Percentiles rank a stretch among this genome's conserved stretches.
phyloP scores from a whole-genome alignment of 1,284 basidiomycete genomes.

The Naganishia liquefaciens region DNA sequence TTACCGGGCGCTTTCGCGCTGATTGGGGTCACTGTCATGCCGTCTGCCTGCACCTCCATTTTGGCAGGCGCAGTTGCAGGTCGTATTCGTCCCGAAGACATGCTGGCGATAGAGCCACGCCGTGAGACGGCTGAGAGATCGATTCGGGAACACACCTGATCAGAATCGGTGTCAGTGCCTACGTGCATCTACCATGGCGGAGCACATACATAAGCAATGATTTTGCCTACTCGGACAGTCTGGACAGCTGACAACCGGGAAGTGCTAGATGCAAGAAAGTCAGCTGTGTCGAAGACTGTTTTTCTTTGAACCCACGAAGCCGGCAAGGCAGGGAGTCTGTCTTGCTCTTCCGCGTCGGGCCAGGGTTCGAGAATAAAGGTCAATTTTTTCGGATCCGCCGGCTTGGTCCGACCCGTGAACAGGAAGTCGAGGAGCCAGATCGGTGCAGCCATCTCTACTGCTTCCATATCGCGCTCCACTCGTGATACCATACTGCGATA shows the following conservation, averaged over 20 bases:
- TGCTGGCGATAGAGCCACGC: constrained; percentile 10
- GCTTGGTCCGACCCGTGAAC: constrained; percentile 56
- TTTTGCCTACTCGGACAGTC: constrained; percentile 79
- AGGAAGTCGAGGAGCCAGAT: constrained; percentile 87
- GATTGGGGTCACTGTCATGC: constrained; percentile 13
- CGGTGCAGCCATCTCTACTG: constrained; percentile 77
- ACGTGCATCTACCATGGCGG: background rate
- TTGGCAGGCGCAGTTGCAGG: constrained; percentile 12
- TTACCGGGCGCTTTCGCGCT: constrained; percentile 23
- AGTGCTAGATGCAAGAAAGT: constrained; percentile 61
- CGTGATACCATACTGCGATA: constrained; percentile 72
- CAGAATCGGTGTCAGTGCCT: background rate
- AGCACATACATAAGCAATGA: constrained; percentile 71
- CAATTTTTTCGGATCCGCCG: constrained; percentile 72
- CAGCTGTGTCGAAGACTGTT: background rate
- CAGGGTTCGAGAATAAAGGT: constrained; percentile 86
- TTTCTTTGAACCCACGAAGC: constrained; percentile 41
- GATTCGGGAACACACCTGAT: constrained; percentile 16
- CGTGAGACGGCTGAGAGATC: constrained; percentile 10
- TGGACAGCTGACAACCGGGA: constrained; percentile 84
- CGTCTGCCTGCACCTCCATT: constrained; percentile 9
- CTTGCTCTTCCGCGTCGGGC: constrained; percentile 42
- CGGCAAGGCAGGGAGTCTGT: constrained; percentile 36
- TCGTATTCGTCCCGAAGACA: constrained; percentile 15
- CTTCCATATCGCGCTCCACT: constrained; percentile 65